These are phyloP conservation scores for Biancaea sappan DNA, from an alignment of 306 rosid genomes.

Conservation along the genomic window DNA sequence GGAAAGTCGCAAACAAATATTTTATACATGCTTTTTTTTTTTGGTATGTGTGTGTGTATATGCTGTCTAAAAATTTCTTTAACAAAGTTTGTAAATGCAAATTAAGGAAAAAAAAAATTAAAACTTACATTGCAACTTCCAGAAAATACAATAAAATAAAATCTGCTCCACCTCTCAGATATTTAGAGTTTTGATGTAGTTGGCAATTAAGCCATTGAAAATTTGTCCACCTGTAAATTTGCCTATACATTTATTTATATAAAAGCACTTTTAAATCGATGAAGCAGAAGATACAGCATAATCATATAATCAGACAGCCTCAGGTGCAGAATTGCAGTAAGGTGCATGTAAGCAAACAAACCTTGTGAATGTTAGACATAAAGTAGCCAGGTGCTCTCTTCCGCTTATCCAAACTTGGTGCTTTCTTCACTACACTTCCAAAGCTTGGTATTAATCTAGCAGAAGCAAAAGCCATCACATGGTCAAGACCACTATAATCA, in stretches of 20 bases:
- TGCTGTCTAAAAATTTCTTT: not conserved
- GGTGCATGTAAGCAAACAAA: constrained; percentile 74
- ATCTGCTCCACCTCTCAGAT: not conserved
- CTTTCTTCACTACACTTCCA: constrained; percentile 63
- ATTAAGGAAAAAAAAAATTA: not conserved
- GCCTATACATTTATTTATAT: too few relatives aligned
- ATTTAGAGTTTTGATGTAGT: constrained; percentile 1
- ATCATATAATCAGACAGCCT: constrained; percentile 58
- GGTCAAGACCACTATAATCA: constrained; percentile 89
- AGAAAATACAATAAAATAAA: not conserved
- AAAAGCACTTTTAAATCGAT: not conserved
- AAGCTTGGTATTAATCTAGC: constrained; percentile 88
- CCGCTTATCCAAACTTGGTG: constrained; percentile 60
- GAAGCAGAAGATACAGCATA: constrained; percentile 23
- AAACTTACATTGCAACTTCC: not conserved
- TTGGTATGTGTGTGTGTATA: too few relatives aligned
- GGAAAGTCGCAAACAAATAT: not conserved
- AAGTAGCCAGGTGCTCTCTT: constrained; percentile 68
- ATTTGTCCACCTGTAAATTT: constrained; percentile 9
- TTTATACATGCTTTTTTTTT: too few relatives aligned
- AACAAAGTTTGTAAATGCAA: not conserved
- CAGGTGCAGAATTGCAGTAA: constrained; percentile 84
- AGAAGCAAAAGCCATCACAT: constrained; percentile 86
- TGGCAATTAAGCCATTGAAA: not conserved
- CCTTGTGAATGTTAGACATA: constrained; percentile 61